Evolutionary conservation across 805 yeast genomes (phyloP), one percentile per base, ranked within the genome.

Genomic region (Wickerhamiella vanderwaltii): DNA sequence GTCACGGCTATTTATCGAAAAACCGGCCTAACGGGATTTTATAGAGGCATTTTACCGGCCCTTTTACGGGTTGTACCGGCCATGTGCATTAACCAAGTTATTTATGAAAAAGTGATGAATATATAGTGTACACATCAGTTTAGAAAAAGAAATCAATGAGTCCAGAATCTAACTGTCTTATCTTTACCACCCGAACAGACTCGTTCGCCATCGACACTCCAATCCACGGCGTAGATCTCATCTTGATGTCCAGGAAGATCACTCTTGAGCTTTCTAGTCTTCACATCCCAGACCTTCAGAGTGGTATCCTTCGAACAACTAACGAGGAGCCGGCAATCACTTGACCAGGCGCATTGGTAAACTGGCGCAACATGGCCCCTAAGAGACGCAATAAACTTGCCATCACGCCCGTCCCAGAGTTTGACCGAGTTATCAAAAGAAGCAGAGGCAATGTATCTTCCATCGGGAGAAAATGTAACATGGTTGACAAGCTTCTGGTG

Each of bases 161-260:
- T 75, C 98, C 98, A 91, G 45, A 91, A 65, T 54, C 96, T 71
- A 18, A 91, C 86, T 70, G 80, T 80, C 60, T 87, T 91, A 60
- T 91, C 98, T 57, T 86, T 87, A 40, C 98, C 97, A 16, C 97
- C 98, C 58, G 95, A 83, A n/a, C 88, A 94, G 9, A 91, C 97
- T 50, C 79, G 70, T 49, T 73, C 73, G 35, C 98, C 98, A 58
- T 91, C 98, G 43, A 80, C 75, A 65, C 95, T 83, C 98, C 98
- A 91, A 55, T 91, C 98, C 3, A 91, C 95, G 0, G 96, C 93
- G 58, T 75, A 91, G 1, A 91, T 95, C 62, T 91, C 98, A 56
- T 91, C 98, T 12, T 77, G 66, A 57, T 91, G 98, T 1, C 98
- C 98, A 0, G 98, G 98, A 45, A 91, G 70, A 61, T 91, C 98